A percentile compares a stretch with the other conserved stretches of the same genome.
Conservation (phyloP, 257 asterid genomes). For the Cynanchum wilfordii region DNA sequence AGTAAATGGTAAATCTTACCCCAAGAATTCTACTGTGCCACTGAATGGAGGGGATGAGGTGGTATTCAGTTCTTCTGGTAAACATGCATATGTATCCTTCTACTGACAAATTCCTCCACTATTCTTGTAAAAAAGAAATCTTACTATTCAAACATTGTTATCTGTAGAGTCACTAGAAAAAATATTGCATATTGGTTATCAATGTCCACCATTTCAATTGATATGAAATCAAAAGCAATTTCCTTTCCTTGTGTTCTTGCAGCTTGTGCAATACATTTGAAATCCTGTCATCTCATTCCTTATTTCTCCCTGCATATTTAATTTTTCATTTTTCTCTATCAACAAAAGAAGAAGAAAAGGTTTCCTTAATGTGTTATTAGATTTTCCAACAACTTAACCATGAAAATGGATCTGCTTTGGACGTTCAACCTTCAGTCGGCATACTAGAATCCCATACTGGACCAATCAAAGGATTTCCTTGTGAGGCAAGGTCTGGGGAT, state of each 20-base stretch:
- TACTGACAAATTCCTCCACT: background rate
- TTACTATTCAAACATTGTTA: background rate
- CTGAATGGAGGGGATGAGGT: constrained; percentile 82
- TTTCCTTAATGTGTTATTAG: constrained; percentile 56
- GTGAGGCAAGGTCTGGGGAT: constrained; percentile 68
- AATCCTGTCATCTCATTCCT: background rate
- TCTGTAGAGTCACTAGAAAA: background rate
- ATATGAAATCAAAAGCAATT: background rate
- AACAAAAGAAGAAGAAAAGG: background rate
- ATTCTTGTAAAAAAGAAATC: background rate
- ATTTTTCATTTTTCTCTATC: background rate
- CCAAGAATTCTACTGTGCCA: constrained; percentile 59
- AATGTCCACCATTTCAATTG: background rate
- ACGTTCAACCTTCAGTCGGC: constrained; percentile 50
- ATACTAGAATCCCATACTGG: constrained; percentile 67
- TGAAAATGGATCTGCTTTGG: constrained; percentile 33
- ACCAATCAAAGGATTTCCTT: constrained; percentile 56
- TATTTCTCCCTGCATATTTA: background rate
- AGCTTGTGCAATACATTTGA: background rate
- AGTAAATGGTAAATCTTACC: constrained; percentile 69
- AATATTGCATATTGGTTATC: background rate
- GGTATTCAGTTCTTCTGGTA: constrained; percentile 62
- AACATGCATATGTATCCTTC: constrained; percentile 90
- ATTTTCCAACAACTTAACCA: constrained; percentile 58
- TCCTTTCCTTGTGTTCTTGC: background rate